Conservation (phyloP, 805 yeast species). For the Ogataea nitratoaversa region DNA sequence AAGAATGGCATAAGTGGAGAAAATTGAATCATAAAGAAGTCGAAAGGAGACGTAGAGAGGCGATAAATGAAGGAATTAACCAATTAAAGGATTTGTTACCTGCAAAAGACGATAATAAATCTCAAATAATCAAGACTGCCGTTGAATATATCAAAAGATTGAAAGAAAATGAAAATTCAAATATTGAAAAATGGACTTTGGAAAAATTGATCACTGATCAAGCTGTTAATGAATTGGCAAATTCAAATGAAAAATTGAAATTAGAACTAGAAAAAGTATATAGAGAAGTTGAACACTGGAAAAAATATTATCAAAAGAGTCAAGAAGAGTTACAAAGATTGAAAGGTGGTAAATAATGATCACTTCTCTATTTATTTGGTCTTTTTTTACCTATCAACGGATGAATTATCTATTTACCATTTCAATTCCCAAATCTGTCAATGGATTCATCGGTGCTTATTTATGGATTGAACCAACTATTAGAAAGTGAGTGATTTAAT, state of each 20-base stretch:
- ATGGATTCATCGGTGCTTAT: no score
- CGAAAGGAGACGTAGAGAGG: constrained; percentile 87
- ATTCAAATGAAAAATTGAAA: constrained; percentile 83
- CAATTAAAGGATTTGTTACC: constrained; percentile 77
- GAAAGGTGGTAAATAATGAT: constrained; percentile 8
- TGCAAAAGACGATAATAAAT: constrained; percentile 80
- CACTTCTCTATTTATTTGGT: no score
- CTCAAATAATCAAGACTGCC: constrained; percentile 82
- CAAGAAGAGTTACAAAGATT: constrained; percentile 13
- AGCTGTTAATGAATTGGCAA: constrained; percentile 78
- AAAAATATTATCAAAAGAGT: constrained; percentile 37
- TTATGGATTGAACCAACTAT: no score
- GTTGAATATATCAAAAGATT: constrained; percentile 86
- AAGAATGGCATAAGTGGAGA: constrained; percentile 79
- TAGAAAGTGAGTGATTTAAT: no score
- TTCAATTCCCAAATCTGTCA: no score
- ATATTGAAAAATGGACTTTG: constrained; percentile 91
- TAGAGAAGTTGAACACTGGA: constrained; percentile 85
- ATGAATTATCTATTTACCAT: no score
- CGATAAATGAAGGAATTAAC: constrained; percentile 81
- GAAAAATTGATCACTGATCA: constrained; percentile 91
- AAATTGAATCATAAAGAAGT: constrained; percentile 94
- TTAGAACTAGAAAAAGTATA: constrained; percentile 87
- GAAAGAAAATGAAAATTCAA: constrained; percentile 83
- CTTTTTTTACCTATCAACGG: no score